Conservation (phyloP, 371 early-diverging fungal species). For the Furculomyces boomerangus region DNA sequence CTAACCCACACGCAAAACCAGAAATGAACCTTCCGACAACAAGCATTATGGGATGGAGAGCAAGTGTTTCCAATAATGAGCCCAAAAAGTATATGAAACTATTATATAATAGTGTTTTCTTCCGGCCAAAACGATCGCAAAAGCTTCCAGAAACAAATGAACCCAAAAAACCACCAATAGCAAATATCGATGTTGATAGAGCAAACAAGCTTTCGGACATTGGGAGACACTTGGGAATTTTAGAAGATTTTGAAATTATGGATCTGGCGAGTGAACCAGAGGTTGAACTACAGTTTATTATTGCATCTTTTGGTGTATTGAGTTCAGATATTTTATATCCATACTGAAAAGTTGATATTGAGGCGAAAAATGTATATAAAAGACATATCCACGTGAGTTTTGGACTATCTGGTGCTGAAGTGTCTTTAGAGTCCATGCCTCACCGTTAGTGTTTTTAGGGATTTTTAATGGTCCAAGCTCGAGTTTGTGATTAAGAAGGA, state of each 20-base stretch:
- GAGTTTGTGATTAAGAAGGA: no score
- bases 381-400: no score
- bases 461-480: no score
- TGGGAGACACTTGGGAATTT: constrained; percentile 53
- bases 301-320: constrained; percentile 51
- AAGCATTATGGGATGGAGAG: constrained; percentile 29
- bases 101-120: constrained; percentile 43
- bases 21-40: constrained; percentile 58
- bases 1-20: constrained; percentile 70
- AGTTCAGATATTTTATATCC: constrained; percentile 71
- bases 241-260: not conserved
- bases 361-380: constrained; percentile 5
- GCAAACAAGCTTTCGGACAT: constrained; percentile 59
- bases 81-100: constrained; percentile 40
- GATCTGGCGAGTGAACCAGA: constrained; percentile 3
- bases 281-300: constrained; percentile 33
- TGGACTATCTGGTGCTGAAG: no score
- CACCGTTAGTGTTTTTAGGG: no score
- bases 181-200: constrained; percentile 47
- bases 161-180: constrained; percentile 66
- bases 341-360: constrained; percentile 44
- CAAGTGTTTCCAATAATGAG: constrained; percentile 41
- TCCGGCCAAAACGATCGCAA: constrained; percentile 55
- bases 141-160: constrained; percentile 51
- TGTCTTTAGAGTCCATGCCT: no score